Percentiles rank a stretch among this genome's conserved stretches.
phyloP scores from a whole-genome alignment of 208 protist species.

The Wallacemonas sp. region DNA sequence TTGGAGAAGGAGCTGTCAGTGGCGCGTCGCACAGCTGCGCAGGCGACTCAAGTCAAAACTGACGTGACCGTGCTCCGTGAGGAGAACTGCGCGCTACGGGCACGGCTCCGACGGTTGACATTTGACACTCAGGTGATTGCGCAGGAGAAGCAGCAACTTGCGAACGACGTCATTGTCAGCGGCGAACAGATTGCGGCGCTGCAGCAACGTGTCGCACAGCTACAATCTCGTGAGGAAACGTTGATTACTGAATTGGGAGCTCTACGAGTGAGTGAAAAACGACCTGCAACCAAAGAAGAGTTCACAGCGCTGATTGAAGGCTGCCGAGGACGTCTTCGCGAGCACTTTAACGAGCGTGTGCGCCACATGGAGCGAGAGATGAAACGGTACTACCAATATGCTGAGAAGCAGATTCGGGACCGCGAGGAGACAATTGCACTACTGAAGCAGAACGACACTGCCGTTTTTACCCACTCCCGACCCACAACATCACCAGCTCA shows the following conservation, averaged over 20 bases:
- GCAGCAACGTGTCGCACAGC: not conserved
- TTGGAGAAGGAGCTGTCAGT: not conserved
- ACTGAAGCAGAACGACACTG: not conserved
- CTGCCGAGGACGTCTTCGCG: not conserved
- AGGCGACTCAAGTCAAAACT: not conserved
- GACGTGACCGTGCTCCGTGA: not conserved
- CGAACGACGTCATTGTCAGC: not conserved
- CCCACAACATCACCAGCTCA: not conserved
- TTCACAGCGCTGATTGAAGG: slow-evolving; percentile 3
- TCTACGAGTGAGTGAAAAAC: not conserved
- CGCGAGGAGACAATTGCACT: not conserved
- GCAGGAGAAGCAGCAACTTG: not conserved
- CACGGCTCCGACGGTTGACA: not conserved
- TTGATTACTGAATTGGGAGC: not conserved
- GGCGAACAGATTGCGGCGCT: not conserved
- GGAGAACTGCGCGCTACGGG: not conserved
- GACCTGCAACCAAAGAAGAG: not conserved
- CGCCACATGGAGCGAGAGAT: not conserved
- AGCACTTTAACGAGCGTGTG: not conserved
- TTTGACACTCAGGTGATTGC: not conserved
- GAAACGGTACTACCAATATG: slow-evolving; percentile 5
- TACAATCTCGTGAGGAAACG: not conserved
- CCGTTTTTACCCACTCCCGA: not conserved
- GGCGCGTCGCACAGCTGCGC: not conserved
- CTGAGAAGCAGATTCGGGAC: not conserved